Percentiles rank a stretch among this genome's conserved stretches.
Conservation (phyloP, 2,329 filamentous ascomycete species). For the Fusarium oligoseptatum region DNA sequence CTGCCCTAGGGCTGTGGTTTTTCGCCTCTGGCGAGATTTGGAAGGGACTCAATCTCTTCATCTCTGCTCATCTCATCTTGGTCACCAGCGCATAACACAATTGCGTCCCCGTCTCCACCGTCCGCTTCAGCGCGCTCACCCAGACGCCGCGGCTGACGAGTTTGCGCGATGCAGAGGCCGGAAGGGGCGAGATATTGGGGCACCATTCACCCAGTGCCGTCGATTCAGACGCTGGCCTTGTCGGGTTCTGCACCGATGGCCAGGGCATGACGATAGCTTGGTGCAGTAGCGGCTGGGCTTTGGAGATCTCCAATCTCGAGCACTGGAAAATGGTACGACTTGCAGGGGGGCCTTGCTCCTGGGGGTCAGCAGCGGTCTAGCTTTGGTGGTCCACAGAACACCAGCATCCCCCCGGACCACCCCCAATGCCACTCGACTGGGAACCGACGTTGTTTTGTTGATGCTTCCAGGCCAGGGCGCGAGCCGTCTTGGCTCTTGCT, state of each 20-base stretch:
- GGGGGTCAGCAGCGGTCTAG: constrained; percentile 43
- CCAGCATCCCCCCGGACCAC: constrained; percentile 32
- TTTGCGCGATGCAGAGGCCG: constrained; percentile 16
- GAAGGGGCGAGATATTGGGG: constrained; percentile 33
- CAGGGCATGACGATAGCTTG: constrained; percentile 42
- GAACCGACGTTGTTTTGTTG: constrained; percentile 23
- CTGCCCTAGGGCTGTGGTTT: constrained; percentile 36
- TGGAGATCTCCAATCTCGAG: constrained; percentile 49
- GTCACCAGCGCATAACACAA: constrained; percentile 6
- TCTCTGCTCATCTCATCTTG: constrained; percentile 19
- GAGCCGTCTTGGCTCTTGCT: constrained; percentile 18
- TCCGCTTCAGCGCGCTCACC: background rate
- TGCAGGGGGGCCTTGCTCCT: constrained; percentile 38
- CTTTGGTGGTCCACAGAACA: constrained; percentile 37
- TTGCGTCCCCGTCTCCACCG: constrained; percentile 4
- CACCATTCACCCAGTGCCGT: constrained; percentile 26
- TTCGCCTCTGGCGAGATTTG: constrained; percentile 29
- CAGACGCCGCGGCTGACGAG: constrained; percentile 3
- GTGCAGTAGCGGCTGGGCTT: constrained; percentile 45
- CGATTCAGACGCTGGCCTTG: constrained; percentile 30
- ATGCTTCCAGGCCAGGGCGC: constrained; percentile 18
- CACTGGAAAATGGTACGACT: constrained; percentile 47
- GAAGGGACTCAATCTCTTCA: constrained; percentile 25
- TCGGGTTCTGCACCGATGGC: constrained; percentile 42
- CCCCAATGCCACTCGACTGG: constrained; percentile 39